A percentile compares a stretch with the other conserved stretches of the same genome.
phyloP scores from a whole-genome alignment of 257 asterid genomes.

The Nicotiana obtusifolia region DNA sequence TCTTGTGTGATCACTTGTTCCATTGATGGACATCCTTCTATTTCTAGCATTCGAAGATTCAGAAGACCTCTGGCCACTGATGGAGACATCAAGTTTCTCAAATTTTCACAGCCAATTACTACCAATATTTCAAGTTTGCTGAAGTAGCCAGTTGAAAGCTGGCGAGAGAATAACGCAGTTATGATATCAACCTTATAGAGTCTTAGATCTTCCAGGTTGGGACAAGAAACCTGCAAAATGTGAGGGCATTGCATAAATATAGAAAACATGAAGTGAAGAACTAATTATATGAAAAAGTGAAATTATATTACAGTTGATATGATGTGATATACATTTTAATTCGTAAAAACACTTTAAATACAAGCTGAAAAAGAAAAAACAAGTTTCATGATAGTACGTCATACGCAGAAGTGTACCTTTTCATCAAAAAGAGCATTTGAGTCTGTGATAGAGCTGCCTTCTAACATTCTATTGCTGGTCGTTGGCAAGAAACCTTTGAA shows the following conservation, averaged over 20 bases:
- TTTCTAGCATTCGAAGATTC: rapidly evolving
- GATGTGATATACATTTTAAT: too few species aligned
- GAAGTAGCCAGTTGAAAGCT: neutral
- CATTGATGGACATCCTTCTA: rapidly evolving
- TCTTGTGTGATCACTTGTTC: neutral
- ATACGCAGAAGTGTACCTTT: neutral
- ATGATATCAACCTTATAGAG: neutral
- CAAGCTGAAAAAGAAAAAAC: too few species aligned
- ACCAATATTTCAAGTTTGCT: neutral
- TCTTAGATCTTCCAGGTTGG: neutral
- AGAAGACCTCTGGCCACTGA: neutral
- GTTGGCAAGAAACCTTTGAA: neutral
- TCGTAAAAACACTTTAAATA: too few species aligned
- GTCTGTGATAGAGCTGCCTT: neutral
- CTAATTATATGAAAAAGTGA: too few species aligned
- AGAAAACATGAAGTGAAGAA: too few species aligned
- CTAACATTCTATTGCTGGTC: neutral
- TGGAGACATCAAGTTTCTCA: neutral
- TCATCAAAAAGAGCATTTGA: neutral
- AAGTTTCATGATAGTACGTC: neutral
- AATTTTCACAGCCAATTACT: rapidly evolving
- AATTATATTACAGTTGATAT: too few species aligned
- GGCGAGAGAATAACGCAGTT: neutral
- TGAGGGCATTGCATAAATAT: too few species aligned
- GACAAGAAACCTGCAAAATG: neutral